A percentile compares a stretch with the other conserved stretches of the same genome.
Conservation (phyloP, 1,139 yeast species). For the Protomyces inouyei region DNA sequence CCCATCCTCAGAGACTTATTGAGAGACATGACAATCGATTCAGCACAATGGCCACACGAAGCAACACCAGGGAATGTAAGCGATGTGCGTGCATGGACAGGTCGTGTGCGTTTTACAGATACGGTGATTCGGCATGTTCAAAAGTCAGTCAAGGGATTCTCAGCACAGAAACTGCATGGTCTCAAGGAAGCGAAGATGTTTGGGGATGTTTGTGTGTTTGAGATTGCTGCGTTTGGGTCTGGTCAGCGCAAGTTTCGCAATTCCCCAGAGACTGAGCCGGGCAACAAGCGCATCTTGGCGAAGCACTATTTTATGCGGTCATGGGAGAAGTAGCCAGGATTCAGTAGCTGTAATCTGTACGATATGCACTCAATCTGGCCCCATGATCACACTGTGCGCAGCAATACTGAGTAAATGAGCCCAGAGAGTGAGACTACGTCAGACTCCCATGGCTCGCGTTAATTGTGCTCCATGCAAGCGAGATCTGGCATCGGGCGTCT, state of each 20-base stretch:
- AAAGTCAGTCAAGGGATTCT: constrained; percentile 36
- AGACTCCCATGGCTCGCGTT: too few species aligned
- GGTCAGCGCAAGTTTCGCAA: constrained; percentile 12
- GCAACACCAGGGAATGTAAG: constrained; percentile 50
- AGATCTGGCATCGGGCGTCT: too few species aligned
- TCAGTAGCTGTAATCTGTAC: background rate
- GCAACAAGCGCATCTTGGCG: background rate
- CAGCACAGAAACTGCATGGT: constrained; percentile 61
- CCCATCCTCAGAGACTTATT: constrained; percentile 80
- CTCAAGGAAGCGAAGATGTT: constrained; percentile 58
- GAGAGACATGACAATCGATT: constrained; percentile 70
- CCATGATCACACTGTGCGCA: too few species aligned
- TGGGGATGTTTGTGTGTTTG: constrained; percentile 81
- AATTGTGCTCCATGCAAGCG: too few species aligned
- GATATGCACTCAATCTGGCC: too few species aligned
- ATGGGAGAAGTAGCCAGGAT: background rate
- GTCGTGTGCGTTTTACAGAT: constrained; percentile 93
- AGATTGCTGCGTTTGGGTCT: constrained; percentile 43
- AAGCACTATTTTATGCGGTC: background rate
- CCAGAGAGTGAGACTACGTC: too few species aligned
- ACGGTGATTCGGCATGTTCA: constrained; percentile 55
- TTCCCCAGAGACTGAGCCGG: constrained; percentile 4
- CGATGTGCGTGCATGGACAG: constrained; percentile 89
- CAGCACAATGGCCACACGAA: constrained; percentile 37
- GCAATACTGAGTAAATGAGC: too few species aligned